phyloP scores from a whole-genome alignment of 2,329 filamentous ascomycete genomes.

The Metarhizium brunneum region DNA sequence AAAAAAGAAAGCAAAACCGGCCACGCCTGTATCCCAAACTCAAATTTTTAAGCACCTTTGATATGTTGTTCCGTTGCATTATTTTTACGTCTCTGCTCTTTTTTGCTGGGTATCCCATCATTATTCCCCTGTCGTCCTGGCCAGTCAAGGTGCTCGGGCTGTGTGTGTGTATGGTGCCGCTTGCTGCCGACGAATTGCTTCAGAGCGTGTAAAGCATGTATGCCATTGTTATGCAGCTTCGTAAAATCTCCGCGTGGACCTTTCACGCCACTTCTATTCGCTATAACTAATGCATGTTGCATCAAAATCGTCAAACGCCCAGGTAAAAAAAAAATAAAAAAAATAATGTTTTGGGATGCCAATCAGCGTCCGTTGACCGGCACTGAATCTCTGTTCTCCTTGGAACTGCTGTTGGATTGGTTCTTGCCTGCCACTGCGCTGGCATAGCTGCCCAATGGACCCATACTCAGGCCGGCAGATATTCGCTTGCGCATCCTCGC shows the following conservation, averaged over 20 bases:
- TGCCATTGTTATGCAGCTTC: constrained; percentile 3
- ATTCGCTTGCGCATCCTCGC: constrained; percentile 38
- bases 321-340: not conserved
- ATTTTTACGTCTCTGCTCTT: not conserved
- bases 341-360: not conserved
- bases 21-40: constrained; percentile 1
- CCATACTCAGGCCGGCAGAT: constrained; percentile 32
- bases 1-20: constrained; percentile 1
- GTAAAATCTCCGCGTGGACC: not conserved
- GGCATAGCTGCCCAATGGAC: constrained; percentile 33
- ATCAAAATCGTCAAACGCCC: not conserved
- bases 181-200: not conserved
- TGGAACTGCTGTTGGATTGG: constrained; percentile 15
- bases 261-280: constrained; percentile 3
- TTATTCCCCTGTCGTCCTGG: not conserved
- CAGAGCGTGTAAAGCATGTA: constrained; percentile 3
- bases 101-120: not conserved
- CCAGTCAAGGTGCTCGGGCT: not conserved
- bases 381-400: constrained; percentile 19
- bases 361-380: constrained; percentile 23
- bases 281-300: not conserved
- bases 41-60: constrained; percentile 3
- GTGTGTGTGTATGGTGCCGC: not conserved
- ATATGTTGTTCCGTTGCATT: constrained; percentile 3
- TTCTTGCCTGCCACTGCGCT: constrained; percentile 21